Percentiles rank a stretch among this genome's conserved stretches.
phyloP scores from a whole-genome alignment of 768 basidiomycete species.

The Kockovaella imperatae region DNA sequence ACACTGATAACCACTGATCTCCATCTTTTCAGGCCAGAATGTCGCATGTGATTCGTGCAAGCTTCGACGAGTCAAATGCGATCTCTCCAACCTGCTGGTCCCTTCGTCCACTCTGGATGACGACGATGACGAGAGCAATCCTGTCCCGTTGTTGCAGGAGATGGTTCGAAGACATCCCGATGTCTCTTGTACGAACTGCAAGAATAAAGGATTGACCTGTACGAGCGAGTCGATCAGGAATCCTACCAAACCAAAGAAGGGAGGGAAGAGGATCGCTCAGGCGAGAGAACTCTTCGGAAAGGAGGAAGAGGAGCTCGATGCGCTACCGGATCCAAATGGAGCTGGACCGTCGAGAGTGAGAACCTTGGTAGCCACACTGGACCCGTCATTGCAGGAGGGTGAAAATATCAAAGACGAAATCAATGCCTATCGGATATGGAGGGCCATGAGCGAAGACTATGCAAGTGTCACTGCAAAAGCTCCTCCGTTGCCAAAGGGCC shows the following conservation, averaged over 20 bases:
- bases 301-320: neutral
- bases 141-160: constrained; percentile 7
- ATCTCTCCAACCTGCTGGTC: constrained; percentile 19
- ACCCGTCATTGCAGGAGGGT: no score
- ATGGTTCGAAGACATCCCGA: constrained; percentile 20
- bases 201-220: constrained; percentile 24
- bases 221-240: constrained; percentile 22
- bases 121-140: neutral
- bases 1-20: neutral
- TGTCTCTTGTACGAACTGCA: constrained; percentile 21
- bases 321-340: no score
- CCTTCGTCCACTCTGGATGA: neutral
- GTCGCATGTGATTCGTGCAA: constrained; percentile 33
- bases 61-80: constrained; percentile 28
- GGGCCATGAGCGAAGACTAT: no score
- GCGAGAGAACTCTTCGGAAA: constrained; percentile 18
- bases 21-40: constrained; percentile 17
- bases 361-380: no score
- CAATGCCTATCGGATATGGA: no score
- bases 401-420: no score
- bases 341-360: no score
- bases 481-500: no score
- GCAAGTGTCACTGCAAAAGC: no score
- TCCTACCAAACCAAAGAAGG: constrained; percentile 28
- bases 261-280: constrained; percentile 28